Base-by-base conservation (phyloP, 495 filamentous ascomycete genomes). In the Annulohypoxylon moriforme region DNA sequence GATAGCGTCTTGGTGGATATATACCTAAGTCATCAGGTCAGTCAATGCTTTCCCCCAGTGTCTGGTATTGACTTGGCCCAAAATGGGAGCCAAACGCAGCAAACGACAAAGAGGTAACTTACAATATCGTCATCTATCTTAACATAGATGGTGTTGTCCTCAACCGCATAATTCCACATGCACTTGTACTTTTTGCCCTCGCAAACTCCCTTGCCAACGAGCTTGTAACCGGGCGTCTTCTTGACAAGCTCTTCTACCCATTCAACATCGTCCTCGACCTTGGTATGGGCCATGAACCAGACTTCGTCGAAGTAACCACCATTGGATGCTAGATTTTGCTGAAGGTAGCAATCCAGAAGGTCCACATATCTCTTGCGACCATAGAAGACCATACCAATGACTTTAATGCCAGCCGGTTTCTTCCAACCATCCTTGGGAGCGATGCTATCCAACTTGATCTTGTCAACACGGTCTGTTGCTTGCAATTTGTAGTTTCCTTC, bases 41-140 rank as follows among this genome's bases (percentile, higher is more conserved):
- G 73, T 64, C 50, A 34, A 13, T 40, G n/a, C 10, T 18, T 44
- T 16, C 13, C 49, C 36, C 27, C 13, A 13, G 0, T 29, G 14
- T 55, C 34, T 5, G 20, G n/a, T 20, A 25, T 10, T 22, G 13
- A 18, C 52, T 24, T 56, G 34, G 49, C 44, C 42, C 31, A n/a
- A 42, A 25, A 13, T 16, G 42, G 14, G n/a, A 14, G 14, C 60
- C 5, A 18, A 36, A 22, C 18, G 16, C 10, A 34, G 38, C 7
- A 46, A 16, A 9, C 4, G 18, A 25, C 10, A 38, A 27, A 36
- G 14, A 3, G 44, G 47, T 8, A 33, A 74, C 76, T 78, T 60
- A 78, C 81, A 55, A 85, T 79, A 59, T 88, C 86, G 7, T 87
- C 86, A 64, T 88, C 86, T 59, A 89, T 86, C 71, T 85, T 85